These are phyloP conservation scores for Balansia obtecta DNA, from an alignment of 2,329 filamentous ascomycete genomes.

Conservation along the genomic window DNA sequence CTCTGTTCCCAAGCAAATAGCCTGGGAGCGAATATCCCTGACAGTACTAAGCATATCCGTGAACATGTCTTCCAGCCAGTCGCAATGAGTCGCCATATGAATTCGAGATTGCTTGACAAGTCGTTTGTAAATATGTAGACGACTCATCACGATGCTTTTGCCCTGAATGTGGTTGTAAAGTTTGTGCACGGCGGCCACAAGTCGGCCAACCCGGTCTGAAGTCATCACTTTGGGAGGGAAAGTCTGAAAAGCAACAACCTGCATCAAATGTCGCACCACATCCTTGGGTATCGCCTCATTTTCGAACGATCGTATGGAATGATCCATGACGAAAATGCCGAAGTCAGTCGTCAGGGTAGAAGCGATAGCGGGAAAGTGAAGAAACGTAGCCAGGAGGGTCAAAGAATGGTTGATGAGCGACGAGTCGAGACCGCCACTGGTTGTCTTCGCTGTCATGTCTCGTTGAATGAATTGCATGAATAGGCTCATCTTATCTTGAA, in stretches of 20 bases:
- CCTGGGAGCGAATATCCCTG: constrained; percentile 62
- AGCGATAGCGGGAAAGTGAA: constrained; percentile 61
- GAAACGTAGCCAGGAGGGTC: constrained; percentile 63
- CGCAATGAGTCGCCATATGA: constrained; percentile 56
- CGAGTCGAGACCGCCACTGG: constrained; percentile 45
- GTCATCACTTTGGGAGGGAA: constrained; percentile 68
- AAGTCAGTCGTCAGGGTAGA: constrained; percentile 67
- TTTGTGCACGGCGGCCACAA: constrained; percentile 58
- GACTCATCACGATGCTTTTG: constrained; percentile 67
- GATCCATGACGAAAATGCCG: constrained; percentile 66
- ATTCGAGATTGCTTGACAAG: constrained; percentile 59
- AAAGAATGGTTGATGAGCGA: constrained; percentile 67
- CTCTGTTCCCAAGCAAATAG: constrained; percentile 62
- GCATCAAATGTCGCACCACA: constrained; percentile 65
- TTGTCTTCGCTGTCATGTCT: constrained; percentile 55
- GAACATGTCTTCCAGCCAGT: constrained; percentile 77
- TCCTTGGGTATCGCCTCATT: constrained; percentile 61
- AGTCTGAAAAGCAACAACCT: constrained; percentile 67
- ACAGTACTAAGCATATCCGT: constrained; percentile 68
- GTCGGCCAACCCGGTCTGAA: constrained; percentile 51
- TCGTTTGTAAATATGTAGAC: constrained; percentile 67
- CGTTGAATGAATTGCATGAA: constrained; percentile 74
- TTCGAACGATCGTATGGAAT: constrained; percentile 62
- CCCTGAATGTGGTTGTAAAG: constrained; percentile 65
- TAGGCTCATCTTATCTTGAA: constrained; percentile 63